phyloP scores from a whole-genome alignment of 352 stramenopile genomes.

The Phytophthora aleatoria region DNA sequence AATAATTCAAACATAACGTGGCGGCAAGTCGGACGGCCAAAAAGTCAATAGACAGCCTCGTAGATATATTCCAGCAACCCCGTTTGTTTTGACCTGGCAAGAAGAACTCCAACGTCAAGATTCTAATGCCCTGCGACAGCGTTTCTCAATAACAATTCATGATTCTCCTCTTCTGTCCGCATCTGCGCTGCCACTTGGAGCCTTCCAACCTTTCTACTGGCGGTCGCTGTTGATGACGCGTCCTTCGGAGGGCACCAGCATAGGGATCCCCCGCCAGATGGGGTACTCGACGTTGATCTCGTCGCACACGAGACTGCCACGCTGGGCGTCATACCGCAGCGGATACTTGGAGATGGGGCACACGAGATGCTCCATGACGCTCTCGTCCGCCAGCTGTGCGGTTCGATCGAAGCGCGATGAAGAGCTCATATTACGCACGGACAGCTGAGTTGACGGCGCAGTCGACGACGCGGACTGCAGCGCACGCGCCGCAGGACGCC shows the following conservation, averaged over 20 bases:
- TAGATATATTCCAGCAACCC: constrained; percentile 22
- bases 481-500: constrained; percentile 15
- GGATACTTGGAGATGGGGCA: constrained; percentile 88
- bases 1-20: constrained; percentile 17
- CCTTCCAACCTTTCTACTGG: constrained; percentile 10
- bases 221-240: constrained; percentile 54
- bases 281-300: constrained; percentile 87
- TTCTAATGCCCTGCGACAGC: not conserved
- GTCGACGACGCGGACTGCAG: constrained; percentile 1
- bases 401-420: constrained; percentile 26
- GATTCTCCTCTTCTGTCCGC: constrained; percentile 13
- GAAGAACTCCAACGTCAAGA: not conserved
- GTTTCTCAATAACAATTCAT: constrained; percentile 10
- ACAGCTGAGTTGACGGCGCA: not conserved
- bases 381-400: constrained; percentile 57
- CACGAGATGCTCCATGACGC: constrained; percentile 78
- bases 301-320: constrained; percentile 73
- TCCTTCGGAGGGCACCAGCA: constrained; percentile 78
- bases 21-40: constrained; percentile 3
- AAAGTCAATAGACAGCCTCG: constrained; percentile 21
- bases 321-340: constrained; percentile 67
- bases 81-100: not conserved
- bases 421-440: constrained; percentile 8
- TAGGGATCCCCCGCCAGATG: constrained; percentile 71
- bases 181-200: not conserved